Evolutionary conservation across 768 basidiomycete genomes (phyloP), one percentile per base, ranked within the genome.

Genomic region (Daedaleopsis nitida): DNA sequence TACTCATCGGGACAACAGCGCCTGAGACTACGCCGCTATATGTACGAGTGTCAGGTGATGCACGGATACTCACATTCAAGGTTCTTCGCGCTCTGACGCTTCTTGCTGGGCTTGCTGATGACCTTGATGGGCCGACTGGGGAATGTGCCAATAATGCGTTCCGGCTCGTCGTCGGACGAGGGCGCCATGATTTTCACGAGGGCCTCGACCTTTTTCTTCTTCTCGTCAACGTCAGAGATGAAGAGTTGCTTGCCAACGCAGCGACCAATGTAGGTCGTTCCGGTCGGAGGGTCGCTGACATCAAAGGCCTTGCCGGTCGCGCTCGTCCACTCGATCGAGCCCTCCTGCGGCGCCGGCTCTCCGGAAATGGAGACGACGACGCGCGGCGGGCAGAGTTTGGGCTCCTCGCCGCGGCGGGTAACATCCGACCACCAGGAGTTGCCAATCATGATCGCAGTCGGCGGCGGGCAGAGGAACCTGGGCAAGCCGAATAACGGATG

Each of bases 61-160:
- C 57, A 17, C 35, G 48, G 34, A 54, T 8, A 83, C 95, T 79
- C 72, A 96, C 94, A 77, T 73, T 97, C 92, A 17, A 94, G 83
- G 68, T 93, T 94, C 81, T 96, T 96, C 49, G 90, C 92, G 71
- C 89, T 93, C 75, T 94, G 90, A 68, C 94, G 83, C 83, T 97
- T 97, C 82, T 98, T 97, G 78, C 92, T 94, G 5, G 96, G 96
- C 75, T 98, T 98, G 77, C 91, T 94, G 77, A 98, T 98, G 69
- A 98, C 93, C 75, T 95, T 96, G 81, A 98, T 98, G n/a, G 95
- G 88, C 49, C 91, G 88, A 66, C 92, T 93, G 47, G 92, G 89
- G 78, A 98, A 98, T 19, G 86, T 83, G 21, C 96, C 96, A 66
- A 98, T 86, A 38, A 94, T 80, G 42, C 89, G 84, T 71, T 94